Conservation (phyloP, 2,329 filamentous ascomycete species). For the Akanthomyces muscarius region DNA sequence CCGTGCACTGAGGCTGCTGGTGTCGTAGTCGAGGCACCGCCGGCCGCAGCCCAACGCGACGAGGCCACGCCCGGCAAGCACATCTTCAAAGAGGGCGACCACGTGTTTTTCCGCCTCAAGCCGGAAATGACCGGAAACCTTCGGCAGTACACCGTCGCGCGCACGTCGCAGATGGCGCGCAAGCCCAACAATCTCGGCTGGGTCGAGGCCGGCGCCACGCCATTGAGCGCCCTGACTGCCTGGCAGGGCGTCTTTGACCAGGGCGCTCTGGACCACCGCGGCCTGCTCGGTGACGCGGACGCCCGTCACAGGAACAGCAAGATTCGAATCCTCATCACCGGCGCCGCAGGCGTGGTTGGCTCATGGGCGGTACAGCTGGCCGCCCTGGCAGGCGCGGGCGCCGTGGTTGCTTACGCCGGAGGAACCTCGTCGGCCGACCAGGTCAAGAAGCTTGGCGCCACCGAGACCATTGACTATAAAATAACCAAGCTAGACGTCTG, state of each 20-base stretch:
- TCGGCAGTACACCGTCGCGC: slow-evolving; percentile 31
- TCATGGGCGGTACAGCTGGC: slow-evolving; percentile 39
- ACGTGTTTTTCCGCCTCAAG: slow-evolving; percentile 32
- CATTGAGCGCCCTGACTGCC: slow-evolving; percentile 35
- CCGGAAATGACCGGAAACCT: slow-evolving; percentile 28
- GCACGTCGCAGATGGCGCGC: slow-evolving; percentile 29
- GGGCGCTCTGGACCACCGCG: slow-evolving; percentile 28
- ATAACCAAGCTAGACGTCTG: slow-evolving; percentile 29
- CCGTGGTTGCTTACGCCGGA: slow-evolving; percentile 33
- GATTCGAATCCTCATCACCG: slow-evolving; percentile 36
- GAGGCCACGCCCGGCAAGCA: slow-evolving; percentile 1
- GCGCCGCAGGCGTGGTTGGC: slow-evolving; percentile 37
- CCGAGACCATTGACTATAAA: slow-evolving; percentile 36
- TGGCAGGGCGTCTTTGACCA: slow-evolving; percentile 36
- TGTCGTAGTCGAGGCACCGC: slow-evolving; percentile 31
- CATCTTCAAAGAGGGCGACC: slow-evolving; percentile 32
- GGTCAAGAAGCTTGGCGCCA: slow-evolving; percentile 32
- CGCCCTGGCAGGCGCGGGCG: slow-evolving; percentile 30
- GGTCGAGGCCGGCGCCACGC: slow-evolving; percentile 30
- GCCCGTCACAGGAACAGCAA: slow-evolving; percentile 27
- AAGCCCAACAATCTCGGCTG: slow-evolving; percentile 18
- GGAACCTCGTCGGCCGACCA: slow-evolving; percentile 27
- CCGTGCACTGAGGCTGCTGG: slow-evolving; percentile 38
- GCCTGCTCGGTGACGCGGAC: slow-evolving; percentile 26
- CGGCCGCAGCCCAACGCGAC: slow-evolving; percentile 18